A percentile compares a stretch with the other conserved stretches of the same genome.
phyloP scores from a whole-genome alignment of 352 stramenopile species.

The Pythium volutum region DNA sequence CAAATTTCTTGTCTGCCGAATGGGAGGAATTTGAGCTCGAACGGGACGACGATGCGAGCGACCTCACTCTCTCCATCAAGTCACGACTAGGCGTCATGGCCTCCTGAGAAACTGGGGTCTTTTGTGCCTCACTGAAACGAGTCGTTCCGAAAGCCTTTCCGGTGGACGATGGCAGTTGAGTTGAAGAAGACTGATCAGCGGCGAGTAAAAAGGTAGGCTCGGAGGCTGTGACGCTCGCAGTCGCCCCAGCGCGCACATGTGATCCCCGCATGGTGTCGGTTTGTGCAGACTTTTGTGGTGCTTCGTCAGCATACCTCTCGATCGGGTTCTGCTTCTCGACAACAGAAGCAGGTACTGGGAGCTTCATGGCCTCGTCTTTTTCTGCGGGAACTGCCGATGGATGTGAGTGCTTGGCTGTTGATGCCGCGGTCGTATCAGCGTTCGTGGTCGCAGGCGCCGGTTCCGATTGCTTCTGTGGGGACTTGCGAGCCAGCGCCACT shows the following conservation, averaged over 20 bases:
- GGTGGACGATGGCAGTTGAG: not conserved
- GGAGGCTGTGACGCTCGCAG: not conserved
- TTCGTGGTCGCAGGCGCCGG: not conserved
- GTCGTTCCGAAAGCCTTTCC: not conserved
- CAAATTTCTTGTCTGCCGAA: constrained; percentile 6
- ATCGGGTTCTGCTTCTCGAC: not conserved
- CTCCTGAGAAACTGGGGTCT: not conserved
- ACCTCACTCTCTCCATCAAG: constrained; percentile 19
- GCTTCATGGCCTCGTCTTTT: not conserved
- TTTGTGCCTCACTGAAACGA: not conserved
- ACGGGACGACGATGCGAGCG: constrained; percentile 12
- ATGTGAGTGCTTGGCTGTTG: not conserved
- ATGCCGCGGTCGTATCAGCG: not conserved
- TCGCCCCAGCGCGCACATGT: not conserved
- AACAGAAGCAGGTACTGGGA: not conserved
- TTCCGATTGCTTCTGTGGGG: constrained; percentile 7
- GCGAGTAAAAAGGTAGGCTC: not conserved
- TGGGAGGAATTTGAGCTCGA: constrained; percentile 22
- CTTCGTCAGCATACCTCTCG: not conserved
- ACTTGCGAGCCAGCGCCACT: constrained; percentile 2
- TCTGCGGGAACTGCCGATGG: not conserved
- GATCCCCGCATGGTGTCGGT: not conserved
- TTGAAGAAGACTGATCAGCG: not conserved
- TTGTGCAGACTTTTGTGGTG: not conserved
- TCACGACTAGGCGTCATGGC: constrained; percentile 17